Conservation (phyloP, 345 rosid genomes). For the Acer yangbiense region DNA sequence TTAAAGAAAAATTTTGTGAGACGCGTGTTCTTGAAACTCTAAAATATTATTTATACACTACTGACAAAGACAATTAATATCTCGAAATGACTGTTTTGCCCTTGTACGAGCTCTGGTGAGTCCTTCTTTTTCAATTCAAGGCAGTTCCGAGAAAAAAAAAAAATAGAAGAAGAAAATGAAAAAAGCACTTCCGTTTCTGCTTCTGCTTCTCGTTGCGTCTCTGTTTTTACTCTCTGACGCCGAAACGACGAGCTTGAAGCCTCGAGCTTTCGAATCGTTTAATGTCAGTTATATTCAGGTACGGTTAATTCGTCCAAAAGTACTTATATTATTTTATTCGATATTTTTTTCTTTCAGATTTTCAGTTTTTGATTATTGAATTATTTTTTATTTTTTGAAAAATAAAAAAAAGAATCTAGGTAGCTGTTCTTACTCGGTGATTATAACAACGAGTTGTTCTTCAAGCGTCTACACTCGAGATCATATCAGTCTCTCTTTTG, state of each 20-base stretch:
- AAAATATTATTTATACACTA: too few species aligned
- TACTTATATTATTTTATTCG: too few species aligned
- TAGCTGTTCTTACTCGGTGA: slow-evolving; percentile 68
- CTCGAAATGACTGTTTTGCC: too few species aligned
- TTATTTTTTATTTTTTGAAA: neutral
- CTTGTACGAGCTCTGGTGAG: too few species aligned
- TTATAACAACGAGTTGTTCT: slow-evolving; percentile 81
- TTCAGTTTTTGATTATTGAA: neutral
- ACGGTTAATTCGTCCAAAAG: neutral
- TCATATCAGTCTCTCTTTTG: slow-evolving; percentile 84
- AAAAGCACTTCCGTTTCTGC: slow-evolving; percentile 20
- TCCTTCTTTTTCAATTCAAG: too few species aligned
- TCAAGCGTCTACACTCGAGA: slow-evolving; percentile 75
- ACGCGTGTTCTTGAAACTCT: too few species aligned
- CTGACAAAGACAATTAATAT: too few species aligned
- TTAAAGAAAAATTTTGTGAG: too few species aligned
- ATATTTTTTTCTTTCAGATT: neutral
- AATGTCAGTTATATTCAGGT: slow-evolving; percentile 76
- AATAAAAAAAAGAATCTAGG: slow-evolving; percentile 42
- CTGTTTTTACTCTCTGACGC: slow-evolving; percentile 23
- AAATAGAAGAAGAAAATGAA: slow-evolving; percentile 17
- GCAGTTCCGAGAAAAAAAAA: too few species aligned
- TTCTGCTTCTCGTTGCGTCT: slow-evolving; percentile 31
- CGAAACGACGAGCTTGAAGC: slow-evolving; percentile 31
- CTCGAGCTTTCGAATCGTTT: slow-evolving; percentile 47